Percentiles rank a stretch among this genome's conserved stretches.
These are phyloP conservation scores for Zoysia matrella DNA, from an alignment of 202 grass and related monocot genomes.

Conservation along the genomic window DNA sequence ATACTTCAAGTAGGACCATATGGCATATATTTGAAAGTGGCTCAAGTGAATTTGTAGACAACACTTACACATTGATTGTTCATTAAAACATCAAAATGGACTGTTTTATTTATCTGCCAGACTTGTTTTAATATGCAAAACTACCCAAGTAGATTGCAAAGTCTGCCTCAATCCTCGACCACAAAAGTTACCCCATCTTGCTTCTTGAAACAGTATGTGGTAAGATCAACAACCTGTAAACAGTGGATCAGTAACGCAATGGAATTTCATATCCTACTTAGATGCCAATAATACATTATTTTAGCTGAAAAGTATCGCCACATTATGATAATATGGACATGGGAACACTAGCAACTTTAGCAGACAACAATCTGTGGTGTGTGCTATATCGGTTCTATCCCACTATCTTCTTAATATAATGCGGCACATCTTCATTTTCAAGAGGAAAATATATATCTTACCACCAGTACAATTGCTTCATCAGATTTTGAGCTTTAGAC, in stretches of 20 bases:
- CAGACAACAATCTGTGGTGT: too few species aligned
- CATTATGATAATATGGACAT: not conserved
- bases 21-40: not conserved
- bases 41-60: conserved; percentile 1
- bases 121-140: not conserved
- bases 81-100: not conserved
- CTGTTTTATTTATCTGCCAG: too few species aligned
- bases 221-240: conserved; percentile 83
- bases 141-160: not conserved
- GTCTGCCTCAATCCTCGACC: conserved; percentile 61
- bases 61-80: conserved; percentile 21
- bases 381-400: too few species aligned
- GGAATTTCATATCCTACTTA: not conserved
- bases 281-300: not conserved
- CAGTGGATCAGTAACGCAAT: not conserved
- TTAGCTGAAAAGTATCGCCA: not conserved
- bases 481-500: too few species aligned
- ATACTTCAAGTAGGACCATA: too few species aligned
- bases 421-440: too few species aligned
- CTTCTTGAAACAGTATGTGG: conserved; percentile 62
- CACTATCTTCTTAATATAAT: too few species aligned
- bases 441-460: not conserved
- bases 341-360: not conserved
- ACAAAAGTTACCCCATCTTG: conserved; percentile 63
- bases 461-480: not conserved